Evolutionary conservation across 805 yeast genomes (phyloP).

Genomic region (Candida orba): DNA sequence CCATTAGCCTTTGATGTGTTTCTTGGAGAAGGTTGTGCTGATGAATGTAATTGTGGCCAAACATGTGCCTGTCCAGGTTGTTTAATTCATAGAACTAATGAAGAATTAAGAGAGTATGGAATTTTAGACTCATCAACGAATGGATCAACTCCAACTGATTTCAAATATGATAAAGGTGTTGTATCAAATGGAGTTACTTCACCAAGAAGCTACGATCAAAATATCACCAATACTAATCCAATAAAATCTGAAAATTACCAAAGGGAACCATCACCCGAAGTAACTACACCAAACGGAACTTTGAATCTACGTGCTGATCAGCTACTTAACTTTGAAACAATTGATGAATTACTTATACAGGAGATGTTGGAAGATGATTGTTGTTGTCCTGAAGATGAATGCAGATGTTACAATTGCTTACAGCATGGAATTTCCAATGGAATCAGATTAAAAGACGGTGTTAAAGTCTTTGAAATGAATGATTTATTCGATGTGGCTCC

Average conservation of each 20-base stretch:
- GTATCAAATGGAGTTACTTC: background rate
- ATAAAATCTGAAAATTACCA: background rate
- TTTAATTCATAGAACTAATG: conserved; percentile 22
- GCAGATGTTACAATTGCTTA: conserved; percentile 18
- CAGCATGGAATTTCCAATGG: conserved; percentile 21
- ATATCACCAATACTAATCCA: no score
- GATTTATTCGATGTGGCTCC: background rate
- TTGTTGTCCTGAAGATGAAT: conserved; percentile 11
- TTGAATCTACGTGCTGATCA: conserved; percentile 1
- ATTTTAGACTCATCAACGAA: conserved; percentile 15
- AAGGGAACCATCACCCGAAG: background rate
- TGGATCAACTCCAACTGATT: conserved; percentile 12
- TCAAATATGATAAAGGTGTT: background rate
- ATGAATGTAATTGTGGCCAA: conserved; percentile 22
- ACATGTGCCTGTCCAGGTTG: conserved; percentile 22
- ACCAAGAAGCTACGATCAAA: background rate
- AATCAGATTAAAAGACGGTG: conserved; percentile 15
- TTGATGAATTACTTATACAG: conserved; percentile 15
- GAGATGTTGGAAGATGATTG: conserved; percentile 15
- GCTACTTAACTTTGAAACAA: conserved; percentile 13
- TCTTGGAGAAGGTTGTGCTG: conserved; percentile 18
- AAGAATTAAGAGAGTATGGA: conserved; percentile 20
- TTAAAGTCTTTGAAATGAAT: conserved; percentile 2
- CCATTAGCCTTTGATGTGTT: conserved; percentile 16
- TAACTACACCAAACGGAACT: background rate